Evolutionary conservation across 345 rosid species (phyloP), one percentile per base, ranked within the genome.

Genomic region (Lumnitzera littorea): DNA sequence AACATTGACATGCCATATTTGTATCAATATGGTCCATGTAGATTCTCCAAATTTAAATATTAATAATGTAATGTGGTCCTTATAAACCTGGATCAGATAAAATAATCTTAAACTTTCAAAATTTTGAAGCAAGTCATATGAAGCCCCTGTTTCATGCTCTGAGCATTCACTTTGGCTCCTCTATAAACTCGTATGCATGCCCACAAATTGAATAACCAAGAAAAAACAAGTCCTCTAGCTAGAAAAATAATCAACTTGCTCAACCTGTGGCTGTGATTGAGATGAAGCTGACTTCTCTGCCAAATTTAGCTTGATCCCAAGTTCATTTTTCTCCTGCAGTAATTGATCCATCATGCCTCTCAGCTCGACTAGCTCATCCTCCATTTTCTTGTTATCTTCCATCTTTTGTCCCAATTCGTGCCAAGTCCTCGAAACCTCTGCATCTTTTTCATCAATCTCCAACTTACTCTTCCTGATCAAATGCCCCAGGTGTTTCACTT

Each of bases 251-350:
- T 13, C 20, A 61, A 64, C 25, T 14, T 2, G 1, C 8, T 62
- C 11, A 23, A 90, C 96, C 88, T 82, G 20, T 20, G 20, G 20
- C 66, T 49, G 82, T 57, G 27, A 50, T 47, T 17, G 76, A 61
- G 43, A 36, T 41, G 67, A 64, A 16, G 62, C 67, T 31, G 80
- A 64, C 29, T 50, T 66, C 62, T 60, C 72, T 48, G 62, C 66
- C n/a, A 51, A 29, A 49, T 62, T 67, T 56, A 76, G 48, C 68
- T 66, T 72, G 15, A 48, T 46, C 64, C 31, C 17, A 60, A 73
- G 59, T 53, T 75, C 77, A 49, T 64, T 61, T 51, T 77, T 88
- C 60, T 76, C 80, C 72, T 77, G 71, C 69, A 72, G 75, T 25
- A 81, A 52, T 67, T 55, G 67, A 56, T 51, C 48, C 43, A 69